Evolutionary conservation across 345 rosid species (phyloP).

Genomic region (Alliaria petiolata): DNA sequence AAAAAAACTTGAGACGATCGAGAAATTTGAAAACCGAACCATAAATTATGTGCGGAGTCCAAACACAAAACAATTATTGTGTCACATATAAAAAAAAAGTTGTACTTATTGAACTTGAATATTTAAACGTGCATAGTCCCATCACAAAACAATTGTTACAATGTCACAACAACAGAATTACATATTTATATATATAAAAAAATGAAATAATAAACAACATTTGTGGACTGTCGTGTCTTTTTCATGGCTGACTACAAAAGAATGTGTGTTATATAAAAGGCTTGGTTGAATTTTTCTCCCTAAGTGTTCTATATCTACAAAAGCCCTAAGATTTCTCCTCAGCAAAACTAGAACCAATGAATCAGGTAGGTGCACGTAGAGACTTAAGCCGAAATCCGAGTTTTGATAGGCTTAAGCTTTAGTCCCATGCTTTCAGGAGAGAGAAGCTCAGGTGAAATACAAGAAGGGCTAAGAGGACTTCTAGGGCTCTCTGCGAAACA

Average conservation of each 20-base stretch:
- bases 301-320: constrained; percentile 34
- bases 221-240: constrained; percentile 10
- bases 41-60: too few species aligned
- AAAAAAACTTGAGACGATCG: too few species aligned
- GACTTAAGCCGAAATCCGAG: constrained; percentile 42
- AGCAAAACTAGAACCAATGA: constrained; percentile 12
- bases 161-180: background rate
- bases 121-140: background rate
- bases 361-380: background rate
- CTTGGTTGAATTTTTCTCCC: constrained; percentile 22
- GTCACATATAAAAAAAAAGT: too few species aligned
- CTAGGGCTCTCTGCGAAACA: constrained; percentile 73
- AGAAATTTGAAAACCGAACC: too few species aligned
- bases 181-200: background rate
- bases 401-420: constrained; percentile 96
- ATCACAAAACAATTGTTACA: constrained; percentile 5
- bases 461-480: constrained; percentile 81
- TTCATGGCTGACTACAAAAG: constrained; percentile 54
- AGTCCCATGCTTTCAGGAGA: constrained; percentile 99
- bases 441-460: constrained; percentile 93
- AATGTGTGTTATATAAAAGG: too few species aligned
- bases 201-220: constrained; percentile 33
- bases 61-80: too few species aligned
- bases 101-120: background rate
- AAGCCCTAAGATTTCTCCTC: constrained; percentile 27